A percentile compares a stretch with the other conserved stretches of the same genome.
Conservation (phyloP, 495 filamentous ascomycete genomes). For the Xylaria acuta region DNA sequence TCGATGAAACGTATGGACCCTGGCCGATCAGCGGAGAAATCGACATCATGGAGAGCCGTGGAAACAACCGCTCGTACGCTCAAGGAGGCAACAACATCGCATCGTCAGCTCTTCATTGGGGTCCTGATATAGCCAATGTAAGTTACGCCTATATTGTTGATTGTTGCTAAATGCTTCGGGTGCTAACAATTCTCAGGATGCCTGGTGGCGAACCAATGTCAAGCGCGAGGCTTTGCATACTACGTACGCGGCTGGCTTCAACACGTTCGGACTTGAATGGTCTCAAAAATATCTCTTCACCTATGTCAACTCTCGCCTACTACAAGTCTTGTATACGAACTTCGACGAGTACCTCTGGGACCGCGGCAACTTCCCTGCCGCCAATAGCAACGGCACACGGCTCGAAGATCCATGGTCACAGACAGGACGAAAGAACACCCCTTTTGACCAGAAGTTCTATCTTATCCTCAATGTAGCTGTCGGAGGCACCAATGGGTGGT, state of each 20-base stretch:
- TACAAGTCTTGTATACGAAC: constrained; percentile 80
- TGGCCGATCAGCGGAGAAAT: constrained; percentile 90
- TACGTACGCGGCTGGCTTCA: constrained; percentile 68
- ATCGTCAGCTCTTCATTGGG: constrained; percentile 84
- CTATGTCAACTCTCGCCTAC: constrained; percentile 78
- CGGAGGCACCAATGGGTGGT: constrained; percentile 86
- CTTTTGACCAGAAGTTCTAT: constrained; percentile 84
- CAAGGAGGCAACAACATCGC: constrained; percentile 84
- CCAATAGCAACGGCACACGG: constrained; percentile 71
- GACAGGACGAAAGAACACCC: constrained; percentile 67
- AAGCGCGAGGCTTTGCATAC: constrained; percentile 79
- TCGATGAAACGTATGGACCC: constrained; percentile 70
- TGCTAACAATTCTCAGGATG: constrained; percentile 55
- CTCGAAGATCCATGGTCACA: constrained; percentile 71
- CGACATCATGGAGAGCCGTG: constrained; percentile 78
- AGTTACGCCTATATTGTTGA: neutral
- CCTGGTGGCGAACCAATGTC: constrained; percentile 78
- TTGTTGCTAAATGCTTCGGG: neutral
- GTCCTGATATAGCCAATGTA: constrained; percentile 59
- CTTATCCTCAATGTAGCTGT: constrained; percentile 84
- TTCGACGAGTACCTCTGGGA: constrained; percentile 76
- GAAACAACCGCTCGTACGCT: constrained; percentile 75
- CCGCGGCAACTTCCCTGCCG: constrained; percentile 73
- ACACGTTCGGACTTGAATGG: constrained; percentile 86
- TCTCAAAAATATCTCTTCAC: constrained; percentile 87